Percentiles rank a stretch among this genome's conserved stretches.
Evolutionary conservation across 176 grass and related monocot species (phyloP).

Genomic region (Aegilops sharonensis): DNA sequence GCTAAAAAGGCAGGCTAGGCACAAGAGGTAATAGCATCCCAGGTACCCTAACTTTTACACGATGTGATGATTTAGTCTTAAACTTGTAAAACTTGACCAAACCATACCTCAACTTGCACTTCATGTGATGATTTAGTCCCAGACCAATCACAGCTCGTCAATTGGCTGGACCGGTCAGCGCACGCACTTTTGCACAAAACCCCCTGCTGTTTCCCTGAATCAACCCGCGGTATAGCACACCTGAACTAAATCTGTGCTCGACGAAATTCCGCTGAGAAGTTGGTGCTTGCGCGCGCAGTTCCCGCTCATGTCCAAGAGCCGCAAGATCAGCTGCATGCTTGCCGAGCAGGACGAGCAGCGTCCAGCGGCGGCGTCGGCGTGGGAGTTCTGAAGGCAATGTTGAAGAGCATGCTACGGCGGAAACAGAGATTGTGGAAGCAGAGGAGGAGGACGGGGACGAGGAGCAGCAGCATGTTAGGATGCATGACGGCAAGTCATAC

Average conservation of each 20-base stretch:
- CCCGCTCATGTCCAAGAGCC: constrained; percentile 87
- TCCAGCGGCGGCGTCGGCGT: neutral
- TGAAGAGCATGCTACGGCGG: neutral
- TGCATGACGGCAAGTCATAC: constrained; percentile 32
- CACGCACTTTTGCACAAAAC: too few species aligned
- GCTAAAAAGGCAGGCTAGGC: too few species aligned
- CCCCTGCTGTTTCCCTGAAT: too few species aligned
- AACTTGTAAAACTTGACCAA: too few species aligned
- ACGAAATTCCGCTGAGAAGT: constrained; percentile 49
- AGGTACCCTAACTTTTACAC: too few species aligned
- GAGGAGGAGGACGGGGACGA: constrained; percentile 14
- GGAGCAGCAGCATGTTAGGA: constrained; percentile 12
- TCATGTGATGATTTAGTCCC: too few species aligned
- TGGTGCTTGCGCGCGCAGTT: constrained; percentile 44
- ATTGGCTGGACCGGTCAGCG: too few species aligned
- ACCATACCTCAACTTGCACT: too few species aligned
- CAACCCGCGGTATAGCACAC: too few species aligned
- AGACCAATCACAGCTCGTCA: too few species aligned
- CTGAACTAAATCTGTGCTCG: constrained; percentile 31
- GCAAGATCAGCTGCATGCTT: constrained; percentile 72
- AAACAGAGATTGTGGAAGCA: constrained; percentile 53
- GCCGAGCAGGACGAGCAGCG: constrained; percentile 54
- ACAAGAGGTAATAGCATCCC: too few species aligned
- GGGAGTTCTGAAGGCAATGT: neutral
- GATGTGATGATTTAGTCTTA: too few species aligned